Percentiles rank a stretch among this genome's conserved stretches.
phyloP scores from a whole-genome alignment of 1,139 yeast genomes.

The Debaryomyces udenii region DNA sequence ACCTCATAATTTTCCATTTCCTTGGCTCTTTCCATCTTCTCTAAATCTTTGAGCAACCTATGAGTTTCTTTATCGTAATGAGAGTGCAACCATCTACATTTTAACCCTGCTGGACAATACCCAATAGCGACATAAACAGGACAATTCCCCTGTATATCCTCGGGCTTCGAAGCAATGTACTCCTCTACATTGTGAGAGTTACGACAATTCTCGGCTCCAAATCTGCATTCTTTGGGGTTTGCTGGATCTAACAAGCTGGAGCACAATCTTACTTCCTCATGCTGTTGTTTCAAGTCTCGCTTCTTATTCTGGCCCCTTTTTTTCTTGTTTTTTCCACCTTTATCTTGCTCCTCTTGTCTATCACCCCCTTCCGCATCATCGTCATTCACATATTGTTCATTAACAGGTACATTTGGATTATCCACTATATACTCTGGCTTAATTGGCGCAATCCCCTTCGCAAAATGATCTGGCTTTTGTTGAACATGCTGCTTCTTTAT shows the following conservation, averaged over 20 bases:
- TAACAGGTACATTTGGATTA: constrained; percentile 30
- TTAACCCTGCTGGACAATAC: constrained; percentile 87
- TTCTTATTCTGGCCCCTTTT: constrained; percentile 87
- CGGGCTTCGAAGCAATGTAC: constrained; percentile 67
- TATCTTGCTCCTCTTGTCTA: constrained; percentile 36
- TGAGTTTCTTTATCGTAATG: constrained; percentile 60
- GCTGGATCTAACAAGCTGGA: constrained; percentile 59
- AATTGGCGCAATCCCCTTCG: constrained; percentile 65
- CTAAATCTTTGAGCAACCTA: constrained; percentile 47
- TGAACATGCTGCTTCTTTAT: constrained; percentile 27
- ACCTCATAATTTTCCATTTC: constrained; percentile 54
- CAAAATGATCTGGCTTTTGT: constrained; percentile 16
- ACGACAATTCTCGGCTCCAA: constrained; percentile 72
- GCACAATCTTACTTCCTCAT: constrained; percentile 71
- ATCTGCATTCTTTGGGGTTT: constrained; percentile 54
- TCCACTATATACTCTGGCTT: constrained; percentile 61
- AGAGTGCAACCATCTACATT: constrained; percentile 88
- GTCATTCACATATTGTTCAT: constrained; percentile 45
- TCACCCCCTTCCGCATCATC: constrained; percentile 53
- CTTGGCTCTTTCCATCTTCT: constrained; percentile 37
- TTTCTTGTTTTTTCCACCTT: constrained; percentile 44
- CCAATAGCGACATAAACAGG: constrained; percentile 86
- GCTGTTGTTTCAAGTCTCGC: constrained; percentile 73
- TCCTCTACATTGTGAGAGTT: constrained; percentile 72
- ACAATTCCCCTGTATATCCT: constrained; percentile 73